A percentile compares a stretch with the other conserved stretches of the same genome.
Evolutionary conservation across 371 early-diverging fungal genomes (phyloP).

Genomic region (Catenaria anguillulae): DNA sequence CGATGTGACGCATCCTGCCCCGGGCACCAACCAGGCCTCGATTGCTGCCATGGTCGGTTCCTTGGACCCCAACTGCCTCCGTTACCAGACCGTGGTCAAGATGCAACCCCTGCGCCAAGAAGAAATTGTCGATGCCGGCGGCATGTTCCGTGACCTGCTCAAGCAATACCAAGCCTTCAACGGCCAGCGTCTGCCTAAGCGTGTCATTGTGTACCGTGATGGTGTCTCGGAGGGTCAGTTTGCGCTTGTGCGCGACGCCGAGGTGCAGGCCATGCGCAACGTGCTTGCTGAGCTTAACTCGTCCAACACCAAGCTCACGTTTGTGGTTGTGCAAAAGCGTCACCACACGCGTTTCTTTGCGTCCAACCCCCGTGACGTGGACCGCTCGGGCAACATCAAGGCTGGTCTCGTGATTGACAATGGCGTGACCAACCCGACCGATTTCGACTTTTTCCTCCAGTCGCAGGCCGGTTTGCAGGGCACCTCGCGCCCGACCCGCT

Average conservation of each 20-base stretch:
- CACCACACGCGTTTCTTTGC: slow-evolving; percentile 93
- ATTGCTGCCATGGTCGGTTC: slow-evolving; percentile 83
- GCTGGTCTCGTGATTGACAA: slow-evolving; percentile 95
- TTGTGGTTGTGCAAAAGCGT: slow-evolving; percentile 86
- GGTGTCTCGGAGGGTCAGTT: slow-evolving; percentile 85
- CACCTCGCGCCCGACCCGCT: slow-evolving; percentile 79
- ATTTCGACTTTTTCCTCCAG: slow-evolving; percentile 84
- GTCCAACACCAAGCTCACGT: slow-evolving; percentile 41
- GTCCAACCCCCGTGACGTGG: slow-evolving; percentile 39
- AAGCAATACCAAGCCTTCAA: slow-evolving; percentile 60
- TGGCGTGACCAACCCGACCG: slow-evolving; percentile 60
- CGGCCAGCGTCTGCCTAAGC: slow-evolving; percentile 47
- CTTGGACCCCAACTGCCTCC: slow-evolving; percentile 59
- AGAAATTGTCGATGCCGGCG: slow-evolving; percentile 71
- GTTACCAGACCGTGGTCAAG: slow-evolving; percentile 65
- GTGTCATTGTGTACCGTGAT: slow-evolving; percentile 88
- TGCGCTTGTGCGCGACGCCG: slow-evolving; percentile 50
- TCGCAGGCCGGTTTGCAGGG: slow-evolving; percentile 88
- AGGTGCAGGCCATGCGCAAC: slow-evolving; percentile 57
- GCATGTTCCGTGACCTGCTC: slow-evolving; percentile 66
- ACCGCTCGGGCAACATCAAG: slow-evolving; percentile 50
- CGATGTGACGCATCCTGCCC: slow-evolving; percentile 81
- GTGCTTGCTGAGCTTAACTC: slow-evolving; percentile 35
- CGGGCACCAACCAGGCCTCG: slow-evolving; percentile 53
- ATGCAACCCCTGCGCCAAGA: slow-evolving; percentile 56